phyloP scores from a whole-genome alignment of 768 basidiomycete genomes.

The Amanita inopinata region DNA sequence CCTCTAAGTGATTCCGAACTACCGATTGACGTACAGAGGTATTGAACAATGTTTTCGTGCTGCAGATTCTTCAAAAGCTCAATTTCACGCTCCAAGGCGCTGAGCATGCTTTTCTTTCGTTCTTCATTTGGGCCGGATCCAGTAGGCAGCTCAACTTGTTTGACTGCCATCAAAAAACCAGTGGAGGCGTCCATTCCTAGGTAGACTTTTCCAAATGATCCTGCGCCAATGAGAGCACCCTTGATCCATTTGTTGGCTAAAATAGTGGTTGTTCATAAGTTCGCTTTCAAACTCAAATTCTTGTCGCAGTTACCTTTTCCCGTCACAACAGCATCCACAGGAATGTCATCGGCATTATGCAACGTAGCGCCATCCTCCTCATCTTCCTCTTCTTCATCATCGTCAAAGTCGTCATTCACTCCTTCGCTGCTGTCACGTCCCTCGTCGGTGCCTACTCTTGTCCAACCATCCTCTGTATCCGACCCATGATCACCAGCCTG shows the following conservation, averaged over 20 bases:
- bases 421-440: constrained; percentile 25
- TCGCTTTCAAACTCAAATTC: constrained; percentile 1
- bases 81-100: constrained; percentile 87
- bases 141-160: constrained; percentile 89
- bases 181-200: constrained; percentile 90
- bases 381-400: constrained; percentile 24
- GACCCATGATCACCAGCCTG: constrained; percentile 1
- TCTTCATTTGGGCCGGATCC: constrained; percentile 82
- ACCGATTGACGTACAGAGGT: constrained; percentile 61
- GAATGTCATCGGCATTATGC: constrained; percentile 29
- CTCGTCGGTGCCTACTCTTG: constrained; percentile 51
- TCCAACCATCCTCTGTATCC: constrained; percentile 38
- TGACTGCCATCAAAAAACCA: constrained; percentile 92
- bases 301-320: constrained; percentile 33
- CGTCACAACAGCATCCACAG: constrained; percentile 43
- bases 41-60: constrained; percentile 96
- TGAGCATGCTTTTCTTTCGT: constrained; percentile 89
- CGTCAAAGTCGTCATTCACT: constrained; percentile 23
- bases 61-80: constrained; percentile 87
- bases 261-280: constrained; percentile 10
- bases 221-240: constrained; percentile 89
- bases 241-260: constrained; percentile 93
- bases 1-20: neutral
- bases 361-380: constrained; percentile 23
- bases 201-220: constrained; percentile 92